Evolutionary conservation across 1,284 basidiomycete species (phyloP).

Genomic region (Irpex rosettiformis): DNA sequence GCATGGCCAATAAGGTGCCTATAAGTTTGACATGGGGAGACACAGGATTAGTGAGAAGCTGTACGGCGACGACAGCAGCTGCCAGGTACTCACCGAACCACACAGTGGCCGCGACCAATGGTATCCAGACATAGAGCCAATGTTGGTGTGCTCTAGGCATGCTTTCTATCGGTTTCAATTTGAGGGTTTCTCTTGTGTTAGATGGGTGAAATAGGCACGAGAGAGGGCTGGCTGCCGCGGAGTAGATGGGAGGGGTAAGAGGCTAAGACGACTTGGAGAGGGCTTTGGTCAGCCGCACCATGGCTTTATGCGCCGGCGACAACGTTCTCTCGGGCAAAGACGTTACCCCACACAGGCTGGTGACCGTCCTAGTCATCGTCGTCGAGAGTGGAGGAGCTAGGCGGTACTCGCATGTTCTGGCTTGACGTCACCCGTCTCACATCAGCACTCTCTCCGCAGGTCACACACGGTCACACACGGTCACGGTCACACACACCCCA

Average conservation of each 20-base stretch:
- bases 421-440: not conserved
- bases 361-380: no score
- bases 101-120: conserved; percentile 51
- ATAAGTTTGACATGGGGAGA: not conserved
- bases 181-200: not conserved
- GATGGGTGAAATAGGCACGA: not conserved
- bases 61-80: not conserved
- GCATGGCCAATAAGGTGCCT: conserved; percentile 61
- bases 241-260: not conserved
- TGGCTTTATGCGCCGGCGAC: not conserved
- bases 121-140: conserved; percentile 63
- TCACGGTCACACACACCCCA: no score
- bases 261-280: not conserved
- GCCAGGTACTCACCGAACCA: conserved; percentile 56
- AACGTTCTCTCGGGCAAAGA: not conserved
- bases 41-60: not conserved
- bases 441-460: not conserved
- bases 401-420: not conserved
- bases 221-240: not conserved
- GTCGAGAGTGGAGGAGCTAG: not conserved
- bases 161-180: not conserved
- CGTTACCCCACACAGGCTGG: not conserved
- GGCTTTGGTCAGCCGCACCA: not conserved
- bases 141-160: conserved; percentile 34
- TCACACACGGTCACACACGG: not conserved